Evolutionary conservation across 495 filamentous ascomycete species (phyloP).

Genomic region (Xylaria nigripes): DNA sequence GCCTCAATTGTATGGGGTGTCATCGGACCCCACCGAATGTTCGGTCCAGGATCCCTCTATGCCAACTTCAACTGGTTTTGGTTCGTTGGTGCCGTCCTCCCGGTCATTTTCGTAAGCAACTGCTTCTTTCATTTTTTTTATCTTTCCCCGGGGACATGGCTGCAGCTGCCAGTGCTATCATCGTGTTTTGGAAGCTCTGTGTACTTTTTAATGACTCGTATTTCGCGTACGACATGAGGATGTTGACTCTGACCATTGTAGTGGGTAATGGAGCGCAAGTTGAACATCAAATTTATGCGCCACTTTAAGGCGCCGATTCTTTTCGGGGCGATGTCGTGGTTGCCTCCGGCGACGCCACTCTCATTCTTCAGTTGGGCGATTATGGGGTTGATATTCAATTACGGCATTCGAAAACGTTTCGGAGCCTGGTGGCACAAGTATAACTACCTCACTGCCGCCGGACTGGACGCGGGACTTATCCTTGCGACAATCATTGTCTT

Average conservation of each 20-base stretch:
- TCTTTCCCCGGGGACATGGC: neutral
- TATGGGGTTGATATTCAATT: constrained; percentile 51
- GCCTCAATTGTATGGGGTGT: constrained; percentile 50
- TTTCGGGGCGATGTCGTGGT: constrained; percentile 49
- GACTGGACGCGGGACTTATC: constrained; percentile 37
- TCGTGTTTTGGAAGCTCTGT: neutral
- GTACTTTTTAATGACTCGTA: neutral
- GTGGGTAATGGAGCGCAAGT: constrained; percentile 45
- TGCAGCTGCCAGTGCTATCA: neutral
- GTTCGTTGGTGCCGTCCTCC: constrained; percentile 42
- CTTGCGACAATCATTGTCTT: constrained; percentile 41
- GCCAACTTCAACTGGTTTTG: constrained; percentile 53
- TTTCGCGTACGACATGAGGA: neutral
- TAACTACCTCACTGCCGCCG: constrained; percentile 60
- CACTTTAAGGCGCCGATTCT: constrained; percentile 51
- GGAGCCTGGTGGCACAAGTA: constrained; percentile 51
- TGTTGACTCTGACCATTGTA: neutral
- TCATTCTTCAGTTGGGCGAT: constrained; percentile 54
- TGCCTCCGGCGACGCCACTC: constrained; percentile 52
- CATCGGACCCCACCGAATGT: constrained; percentile 49
- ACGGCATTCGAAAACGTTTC: constrained; percentile 40
- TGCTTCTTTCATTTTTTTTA: neutral
- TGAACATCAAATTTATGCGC: constrained; percentile 34
- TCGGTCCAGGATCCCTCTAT: constrained; percentile 51
- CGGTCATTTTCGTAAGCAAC: constrained; percentile 32